Evolutionary conservation across 768 basidiomycete species (phyloP).

Genomic region (Fomitopsis pulvina): DNA sequence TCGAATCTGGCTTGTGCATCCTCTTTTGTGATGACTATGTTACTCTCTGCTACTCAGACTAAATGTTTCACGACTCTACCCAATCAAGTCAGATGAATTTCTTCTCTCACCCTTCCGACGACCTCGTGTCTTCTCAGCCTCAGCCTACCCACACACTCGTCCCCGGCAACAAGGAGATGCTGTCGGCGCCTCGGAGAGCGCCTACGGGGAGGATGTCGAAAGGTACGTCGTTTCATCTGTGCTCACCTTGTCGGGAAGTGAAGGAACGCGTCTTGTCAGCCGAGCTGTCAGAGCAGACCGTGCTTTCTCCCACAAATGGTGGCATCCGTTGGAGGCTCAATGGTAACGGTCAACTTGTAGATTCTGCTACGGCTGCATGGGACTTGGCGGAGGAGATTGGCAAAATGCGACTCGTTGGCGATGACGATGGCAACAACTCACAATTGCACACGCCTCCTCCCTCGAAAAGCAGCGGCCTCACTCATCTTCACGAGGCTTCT

Average conservation of each 20-base stretch:
- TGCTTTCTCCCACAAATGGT: slow-evolving; percentile 29
- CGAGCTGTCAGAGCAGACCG: slow-evolving; percentile 33
- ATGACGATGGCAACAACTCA: slow-evolving; percentile 40
- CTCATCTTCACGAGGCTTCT: slow-evolving; percentile 58
- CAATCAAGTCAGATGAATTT: slow-evolving; percentile 36
- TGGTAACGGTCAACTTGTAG: slow-evolving; percentile 55
- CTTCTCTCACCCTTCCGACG: slow-evolving; percentile 28
- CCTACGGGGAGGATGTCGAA: slow-evolving; percentile 17
- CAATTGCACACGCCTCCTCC: slow-evolving; percentile 65
- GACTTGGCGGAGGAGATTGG: slow-evolving; percentile 69
- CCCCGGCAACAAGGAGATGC: slow-evolving; percentile 26
- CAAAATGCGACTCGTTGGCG: slow-evolving; percentile 60
- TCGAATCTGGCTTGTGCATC: not conserved
- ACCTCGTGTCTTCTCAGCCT: slow-evolving; percentile 26
- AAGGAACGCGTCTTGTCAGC: slow-evolving; percentile 15
- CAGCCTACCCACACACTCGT: slow-evolving; percentile 18
- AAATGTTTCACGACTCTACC: slow-evolving; percentile 56
- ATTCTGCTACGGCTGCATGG: slow-evolving; percentile 57
- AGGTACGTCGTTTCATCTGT: slow-evolving; percentile 10
- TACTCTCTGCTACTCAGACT: slow-evolving; percentile 5
- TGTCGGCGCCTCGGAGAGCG: slow-evolving; percentile 18
- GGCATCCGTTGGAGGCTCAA: slow-evolving; percentile 60
- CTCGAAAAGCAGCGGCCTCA: slow-evolving; percentile 49
- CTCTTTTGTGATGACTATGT: not conserved
- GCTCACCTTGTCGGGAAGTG: slow-evolving; percentile 5